Evolutionary conservation across 805 yeast genomes (phyloP).

Genomic region (Candida yuanshanica): DNA sequence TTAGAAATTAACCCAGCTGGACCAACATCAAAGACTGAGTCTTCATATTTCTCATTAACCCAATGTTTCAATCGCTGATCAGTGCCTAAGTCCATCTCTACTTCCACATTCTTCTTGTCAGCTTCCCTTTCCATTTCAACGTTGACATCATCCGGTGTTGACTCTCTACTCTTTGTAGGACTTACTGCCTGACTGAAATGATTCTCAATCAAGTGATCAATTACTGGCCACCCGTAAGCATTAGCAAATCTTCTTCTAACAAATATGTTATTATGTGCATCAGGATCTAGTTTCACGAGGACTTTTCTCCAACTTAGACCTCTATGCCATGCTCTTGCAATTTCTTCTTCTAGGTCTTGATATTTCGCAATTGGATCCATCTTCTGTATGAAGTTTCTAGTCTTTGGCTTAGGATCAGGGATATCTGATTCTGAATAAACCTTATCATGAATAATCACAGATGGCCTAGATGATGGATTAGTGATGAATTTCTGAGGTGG

Average conservation of each 20-base stretch:
- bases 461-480: slow-evolving; percentile 55
- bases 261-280: slow-evolving; percentile 71
- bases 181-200: slow-evolving; percentile 43
- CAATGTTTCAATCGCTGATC: slow-evolving; percentile 31
- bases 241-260: slow-evolving; percentile 69
- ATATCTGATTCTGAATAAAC: slow-evolving; percentile 48
- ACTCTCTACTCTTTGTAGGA: slow-evolving; percentile 8
- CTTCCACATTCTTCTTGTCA: slow-evolving; percentile 4
- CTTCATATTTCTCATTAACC: slow-evolving; percentile 37
- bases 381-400: slow-evolving; percentile 24
- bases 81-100: slow-evolving; percentile 12
- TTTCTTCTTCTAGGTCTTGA: slow-evolving; percentile 53
- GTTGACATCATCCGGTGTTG: not conserved
- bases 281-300: slow-evolving; percentile 59
- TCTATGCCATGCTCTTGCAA: slow-evolving; percentile 65
- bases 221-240: slow-evolving; percentile 81
- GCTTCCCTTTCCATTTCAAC: not conserved
- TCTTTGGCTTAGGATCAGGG: slow-evolving; percentile 26
- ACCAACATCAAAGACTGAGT: slow-evolving; percentile 45
- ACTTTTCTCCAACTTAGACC: slow-evolving; percentile 70
- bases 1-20: slow-evolving; percentile 68
- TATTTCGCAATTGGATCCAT: slow-evolving; percentile 33
- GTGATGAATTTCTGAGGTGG: slow-evolving; percentile 57
- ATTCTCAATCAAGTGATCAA: slow-evolving; percentile 59
- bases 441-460: slow-evolving; percentile 64